These are phyloP conservation scores for Macrophomina tecta DNA, from an alignment of 2,329 filamentous ascomycete genomes.

Conservation along the genomic window DNA sequence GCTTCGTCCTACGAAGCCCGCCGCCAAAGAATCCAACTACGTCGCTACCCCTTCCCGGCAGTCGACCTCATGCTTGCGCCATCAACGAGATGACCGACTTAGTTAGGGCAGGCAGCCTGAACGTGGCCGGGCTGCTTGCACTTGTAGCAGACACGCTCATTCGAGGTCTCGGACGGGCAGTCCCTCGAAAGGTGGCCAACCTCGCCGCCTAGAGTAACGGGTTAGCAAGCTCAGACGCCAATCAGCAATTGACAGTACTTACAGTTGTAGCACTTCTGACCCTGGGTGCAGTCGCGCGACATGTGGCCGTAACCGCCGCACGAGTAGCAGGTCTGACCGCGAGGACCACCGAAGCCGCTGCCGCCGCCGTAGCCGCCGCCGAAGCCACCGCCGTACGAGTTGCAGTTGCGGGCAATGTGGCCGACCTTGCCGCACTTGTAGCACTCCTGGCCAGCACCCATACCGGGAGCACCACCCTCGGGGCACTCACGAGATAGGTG, in stretches of 20 bases:
- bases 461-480: conserved; percentile 59
- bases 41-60: conserved; percentile 13
- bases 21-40: conserved; percentile 20
- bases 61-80: conserved; percentile 26
- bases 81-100: conserved; percentile 43
- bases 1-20: conserved; percentile 5
- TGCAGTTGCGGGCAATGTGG: conserved; percentile 93
- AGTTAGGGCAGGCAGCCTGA: conserved; percentile 91
- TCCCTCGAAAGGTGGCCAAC: conserved; percentile 94
- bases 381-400: conserved; percentile 61
- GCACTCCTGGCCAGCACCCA: conserved; percentile 69
- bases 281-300: conserved; percentile 97
- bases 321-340: conserved; percentile 85
- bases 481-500: conserved; percentile 91
- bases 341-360: conserved; percentile 51
- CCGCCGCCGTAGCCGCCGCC: conserved; percentile 58
- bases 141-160: conserved; percentile 99
- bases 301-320: conserved; percentile 97
- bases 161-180: conserved; percentile 88
- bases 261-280: conserved; percentile 99
- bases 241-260: conserved; percentile 38
- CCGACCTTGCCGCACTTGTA: conserved; percentile 98
- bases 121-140: conserved; percentile 88
- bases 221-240: conserved; percentile 34
- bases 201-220: conserved; percentile 65